Conservation (phyloP, 1,284 basidiomycete species). For the Tetrapyrgos nigripes region DNA sequence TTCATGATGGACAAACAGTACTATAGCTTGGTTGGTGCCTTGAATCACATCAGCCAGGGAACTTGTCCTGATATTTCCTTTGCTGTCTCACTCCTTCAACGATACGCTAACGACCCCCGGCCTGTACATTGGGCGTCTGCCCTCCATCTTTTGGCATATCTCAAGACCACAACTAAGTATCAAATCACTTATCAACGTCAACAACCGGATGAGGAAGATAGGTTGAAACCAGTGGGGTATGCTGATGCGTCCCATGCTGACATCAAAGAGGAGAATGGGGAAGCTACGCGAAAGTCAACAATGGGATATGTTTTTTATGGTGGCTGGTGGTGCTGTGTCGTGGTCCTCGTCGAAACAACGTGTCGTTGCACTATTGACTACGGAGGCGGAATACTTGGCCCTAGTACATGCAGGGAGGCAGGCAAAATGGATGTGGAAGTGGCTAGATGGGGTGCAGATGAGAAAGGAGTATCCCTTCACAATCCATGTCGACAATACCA, state of each 20-base stretch:
- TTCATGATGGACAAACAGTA: constrained; percentile 6
- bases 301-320: too few relatives aligned
- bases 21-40: not conserved
- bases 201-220: too few relatives aligned
- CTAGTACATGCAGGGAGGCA: constrained; percentile 22
- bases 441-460: too few relatives aligned
- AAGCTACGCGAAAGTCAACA: too few relatives aligned
- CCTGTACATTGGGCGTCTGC: too few relatives aligned
- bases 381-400: constrained; percentile 35
- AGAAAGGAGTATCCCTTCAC: too few relatives aligned
- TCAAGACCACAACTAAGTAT: too few relatives aligned
- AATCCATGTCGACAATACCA: too few relatives aligned
- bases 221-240: not conserved
- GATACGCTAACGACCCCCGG: not conserved
- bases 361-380: constrained; percentile 26
- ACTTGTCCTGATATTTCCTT: constrained; percentile 3
- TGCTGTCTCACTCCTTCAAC: not conserved
- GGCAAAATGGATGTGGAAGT: constrained; percentile 25
- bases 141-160: too few relatives aligned
- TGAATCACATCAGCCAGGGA: constrained; percentile 1
- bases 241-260: too few relatives aligned
- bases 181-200: not conserved
- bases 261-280: too few relatives aligned
- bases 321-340: not conserved
- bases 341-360: constrained; percentile 27